Evolutionary conservation across 495 filamentous ascomycete species (phyloP), one percentile per base, ranked within the genome.

Genomic region (Penicillium coprophilum): DNA sequence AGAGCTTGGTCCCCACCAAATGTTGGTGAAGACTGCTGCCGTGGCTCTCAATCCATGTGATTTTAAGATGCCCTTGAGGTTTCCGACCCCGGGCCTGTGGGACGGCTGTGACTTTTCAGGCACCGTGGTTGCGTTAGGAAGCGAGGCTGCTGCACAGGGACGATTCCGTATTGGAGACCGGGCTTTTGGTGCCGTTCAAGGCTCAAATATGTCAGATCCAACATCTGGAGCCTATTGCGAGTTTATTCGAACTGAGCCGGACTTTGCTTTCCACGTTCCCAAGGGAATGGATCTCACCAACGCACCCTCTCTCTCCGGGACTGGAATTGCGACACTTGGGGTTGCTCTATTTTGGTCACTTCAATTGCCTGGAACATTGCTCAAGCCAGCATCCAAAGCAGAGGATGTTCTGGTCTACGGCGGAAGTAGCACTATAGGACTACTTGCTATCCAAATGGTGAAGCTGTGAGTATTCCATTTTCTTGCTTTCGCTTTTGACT

Each of bases 11-110:
- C 56, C 66, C 2, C 43, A 63, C 12, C 38, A 67, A 23, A 53
- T 75, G 19, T 51, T 76, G 1, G 61, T 76, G 8, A 48, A 67
- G 20, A 70, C 69, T 11, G 48, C 53, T 9, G 67, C 71, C 3
- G 77, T 80, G 10, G 74, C 72, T 2, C 55, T 83, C 6, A 83
- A 81, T 54, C 78, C 77, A 0, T 69, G 57, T 31, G 78, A 81
- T 58, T 71, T 53, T 47, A 82, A 81, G 43, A 74, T 77, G 64
- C 59, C 66, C 10, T 57, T 61, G 17, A 51, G 60, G 6, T 71
- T 76, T 15, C 61, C 73, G 0, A 62, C 50, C 1, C 66, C 63
- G 2, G 77, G 77, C 2, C 69, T 63, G 4, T 60, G 66, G 50
- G 54, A 66, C 52, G 78, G 78, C 1, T 75, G 66, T 56, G 79